A percentile compares a stretch with the other conserved stretches of the same genome.
Conservation (phyloP, 202 grass and related monocot species). For the Cymbopogon flexuosus region DNA sequence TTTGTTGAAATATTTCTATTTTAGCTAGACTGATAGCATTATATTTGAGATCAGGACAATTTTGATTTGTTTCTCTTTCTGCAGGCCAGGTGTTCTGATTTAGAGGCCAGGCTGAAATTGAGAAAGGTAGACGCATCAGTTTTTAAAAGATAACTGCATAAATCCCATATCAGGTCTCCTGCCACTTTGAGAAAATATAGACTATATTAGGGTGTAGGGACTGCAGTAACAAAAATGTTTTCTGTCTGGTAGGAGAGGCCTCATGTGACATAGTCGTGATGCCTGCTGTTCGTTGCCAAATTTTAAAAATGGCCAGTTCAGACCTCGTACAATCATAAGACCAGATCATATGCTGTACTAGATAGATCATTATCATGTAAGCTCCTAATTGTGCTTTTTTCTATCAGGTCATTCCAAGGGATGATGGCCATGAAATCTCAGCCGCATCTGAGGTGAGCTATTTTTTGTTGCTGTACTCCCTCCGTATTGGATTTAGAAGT, state of each 20-base stretch:
- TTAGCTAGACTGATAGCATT: not conserved
- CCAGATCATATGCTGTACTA: not conserved
- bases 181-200: not conserved
- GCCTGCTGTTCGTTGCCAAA: not conserved
- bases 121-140: conserved; percentile 53
- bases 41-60: not conserved
- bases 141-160: not conserved
- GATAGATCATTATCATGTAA: not conserved
- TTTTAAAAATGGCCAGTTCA: not conserved
- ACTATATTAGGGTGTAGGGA: no score
- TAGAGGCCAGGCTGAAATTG: conserved; percentile 54
- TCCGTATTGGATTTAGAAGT: no score
- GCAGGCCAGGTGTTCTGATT: conserved; percentile 71
- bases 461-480: conserved; percentile 8
- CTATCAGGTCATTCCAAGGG: conserved; percentile 38
- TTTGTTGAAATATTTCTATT: conserved; percentile 34
- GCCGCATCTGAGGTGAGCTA: conserved; percentile 51
- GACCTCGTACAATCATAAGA: not conserved
- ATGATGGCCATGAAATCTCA: conserved; percentile 35
- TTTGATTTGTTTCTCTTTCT: conserved; percentile 9
- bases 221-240: no score
- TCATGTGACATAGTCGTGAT: not conserved
- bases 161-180: not conserved
- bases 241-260: not conserved
- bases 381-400: conserved; percentile 28